Evolutionary conservation across 441 rosid genomes (phyloP), one percentile per base, ranked within the genome.

Genomic region (Eruca vesicaria): DNA sequence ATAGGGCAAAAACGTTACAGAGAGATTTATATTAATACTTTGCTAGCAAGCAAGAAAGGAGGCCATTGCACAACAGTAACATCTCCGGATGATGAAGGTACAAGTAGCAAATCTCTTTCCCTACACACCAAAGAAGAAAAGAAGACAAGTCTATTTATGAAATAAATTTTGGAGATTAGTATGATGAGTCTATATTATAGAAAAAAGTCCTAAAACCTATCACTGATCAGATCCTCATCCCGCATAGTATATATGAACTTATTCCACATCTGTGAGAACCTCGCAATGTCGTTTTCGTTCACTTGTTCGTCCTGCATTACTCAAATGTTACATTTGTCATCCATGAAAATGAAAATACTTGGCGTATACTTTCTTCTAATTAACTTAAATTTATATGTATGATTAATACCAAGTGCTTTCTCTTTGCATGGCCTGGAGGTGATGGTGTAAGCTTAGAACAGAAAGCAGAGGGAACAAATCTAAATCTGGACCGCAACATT

Each of bases 1-100:
- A 50, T 62, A 31, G 62, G 28, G 57, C 4, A 41, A 41, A 73
- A 62, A 76, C 16, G 66, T 58, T 57, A 12, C 64, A 20, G 67
- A 67, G 72, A 20, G 67, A 69, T 58, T 14, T 63, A 74, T 75
- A 65, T 50, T 66, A 68, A 79, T 86, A 92, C 99, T 89, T 96
- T 96, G 85, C 92, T 92, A 73, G 98, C 99, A 65, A 96, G 98
- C 85, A 96, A 85, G 79, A 92, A 93, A 41, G 95, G 98, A 58
- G 99, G 99, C 99, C 98, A 96, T 70, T 90, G 98, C 69, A 87
- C 80, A 72, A 86, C 97, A 66, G 92, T 58, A 31, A 88, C 87
- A 36, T 86, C 90, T 74, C 56, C 80, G 61, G 93, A 89, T 69
- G 94, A 82, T 79, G 84, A 89, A 66, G 99, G 99, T 72, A 96